Evolutionary conservation across 164 flowering plant species (phyloP).

Genomic region (Santalum album): DNA sequence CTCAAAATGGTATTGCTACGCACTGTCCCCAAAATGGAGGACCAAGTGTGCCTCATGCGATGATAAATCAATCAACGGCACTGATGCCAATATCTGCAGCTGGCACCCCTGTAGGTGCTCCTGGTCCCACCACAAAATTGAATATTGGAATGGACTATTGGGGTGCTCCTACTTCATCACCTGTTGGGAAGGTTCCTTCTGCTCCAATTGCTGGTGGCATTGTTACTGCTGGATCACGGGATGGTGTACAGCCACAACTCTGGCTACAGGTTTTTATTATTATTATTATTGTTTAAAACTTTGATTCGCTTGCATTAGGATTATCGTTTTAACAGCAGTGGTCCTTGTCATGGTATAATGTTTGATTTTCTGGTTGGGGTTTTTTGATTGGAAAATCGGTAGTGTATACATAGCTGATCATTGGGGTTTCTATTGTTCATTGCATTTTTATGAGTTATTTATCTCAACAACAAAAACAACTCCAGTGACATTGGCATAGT

Average conservation of each 20-base stretch:
- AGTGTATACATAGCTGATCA: no score
- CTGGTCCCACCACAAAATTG: slow-evolving; percentile 88
- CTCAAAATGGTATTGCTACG: slow-evolving; percentile 47
- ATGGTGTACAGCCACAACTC: slow-evolving; percentile 55
- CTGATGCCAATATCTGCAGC: slow-evolving; percentile 47
- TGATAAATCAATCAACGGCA: slow-evolving; percentile 44
- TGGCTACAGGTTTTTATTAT: slow-evolving; percentile 62
- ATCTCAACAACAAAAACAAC: no score
- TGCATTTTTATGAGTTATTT: no score
- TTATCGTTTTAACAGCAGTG: neutral
- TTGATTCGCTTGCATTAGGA: no score
- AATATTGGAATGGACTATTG: slow-evolving; percentile 98
- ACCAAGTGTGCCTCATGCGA: slow-evolving; percentile 31
- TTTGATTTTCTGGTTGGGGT: neutral
- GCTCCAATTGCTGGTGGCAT: slow-evolving; percentile 52
- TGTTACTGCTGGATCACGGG: slow-evolving; percentile 63
- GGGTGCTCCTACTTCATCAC: slow-evolving; percentile 53
- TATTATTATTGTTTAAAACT: neutral
- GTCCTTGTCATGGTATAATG: neutral
- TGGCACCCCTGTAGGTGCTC: slow-evolving; percentile 46
- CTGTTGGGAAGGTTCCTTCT: slow-evolving; percentile 56
- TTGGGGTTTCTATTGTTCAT: no score
- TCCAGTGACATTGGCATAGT: no score
- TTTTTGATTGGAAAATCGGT: neutral
- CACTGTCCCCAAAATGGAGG: slow-evolving; percentile 46